phyloP scores from a whole-genome alignment of 192 early-diverging fungal species.

The Linderina pennispora region DNA sequence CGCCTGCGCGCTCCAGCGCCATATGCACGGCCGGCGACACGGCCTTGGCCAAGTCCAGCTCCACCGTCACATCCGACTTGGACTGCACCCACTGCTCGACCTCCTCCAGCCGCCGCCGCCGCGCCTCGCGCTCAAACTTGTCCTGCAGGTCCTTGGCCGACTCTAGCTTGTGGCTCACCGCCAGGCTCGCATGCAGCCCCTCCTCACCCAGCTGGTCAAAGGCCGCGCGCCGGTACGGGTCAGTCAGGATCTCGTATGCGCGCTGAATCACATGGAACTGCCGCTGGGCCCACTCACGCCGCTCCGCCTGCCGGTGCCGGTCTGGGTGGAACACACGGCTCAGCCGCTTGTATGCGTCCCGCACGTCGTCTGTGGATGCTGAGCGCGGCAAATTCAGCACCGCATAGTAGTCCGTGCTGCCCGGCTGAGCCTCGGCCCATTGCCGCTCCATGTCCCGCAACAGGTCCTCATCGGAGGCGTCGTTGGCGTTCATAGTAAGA shows the following conservation, averaged over 20 bases:
- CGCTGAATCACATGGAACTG: conserved; percentile 73
- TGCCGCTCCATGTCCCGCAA: conserved; percentile 26
- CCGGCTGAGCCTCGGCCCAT: not conserved
- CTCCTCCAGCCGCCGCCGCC: conserved; percentile 53
- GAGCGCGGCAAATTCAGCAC: conserved; percentile 61
- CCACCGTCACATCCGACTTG: conserved; percentile 29
- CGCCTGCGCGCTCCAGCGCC: conserved; percentile 12
- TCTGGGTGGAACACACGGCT: conserved; percentile 78
- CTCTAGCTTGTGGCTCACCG: conserved; percentile 62
- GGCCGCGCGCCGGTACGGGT: conserved; percentile 67
- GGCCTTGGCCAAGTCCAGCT: conserved; percentile 44
- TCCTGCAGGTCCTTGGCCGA: conserved; percentile 63
- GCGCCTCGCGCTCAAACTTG: conserved; percentile 59
- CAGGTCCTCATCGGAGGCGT: conserved; percentile 23
- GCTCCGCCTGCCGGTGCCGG: conserved; percentile 57
- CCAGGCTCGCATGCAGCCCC: conserved; percentile 59
- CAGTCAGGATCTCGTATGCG: conserved; percentile 80
- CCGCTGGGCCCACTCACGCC: conserved; percentile 59
- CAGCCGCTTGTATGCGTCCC: conserved; percentile 66
- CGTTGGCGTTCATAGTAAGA: not conserved
- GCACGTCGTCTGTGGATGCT: conserved; percentile 53
- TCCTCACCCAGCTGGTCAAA: conserved; percentile 95
- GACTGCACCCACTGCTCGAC: conserved; percentile 62
- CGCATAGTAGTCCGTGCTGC: conserved; percentile 54
- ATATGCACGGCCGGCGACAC: conserved; percentile 44